Base-by-base conservation (phyloP, 169 alveolate genomes). In the Babesia caballi region DNA sequence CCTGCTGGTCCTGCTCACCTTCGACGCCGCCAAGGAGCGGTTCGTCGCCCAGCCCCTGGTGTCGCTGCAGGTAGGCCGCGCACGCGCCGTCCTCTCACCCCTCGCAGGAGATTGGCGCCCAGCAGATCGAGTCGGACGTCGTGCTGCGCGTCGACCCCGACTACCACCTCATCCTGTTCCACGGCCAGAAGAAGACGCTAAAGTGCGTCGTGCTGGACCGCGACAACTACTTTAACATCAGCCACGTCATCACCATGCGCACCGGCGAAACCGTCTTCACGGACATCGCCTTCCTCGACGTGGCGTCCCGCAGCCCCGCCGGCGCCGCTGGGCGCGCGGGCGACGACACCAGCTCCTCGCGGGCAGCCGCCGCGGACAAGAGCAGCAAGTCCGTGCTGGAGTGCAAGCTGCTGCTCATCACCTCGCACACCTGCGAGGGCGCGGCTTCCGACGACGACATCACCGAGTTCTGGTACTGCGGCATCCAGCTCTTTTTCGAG, bases 401-500 rank as follows among this genome's bases (percentile, higher is more conserved):
- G 65, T 78, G 76, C 33, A 78, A 49, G 56, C 32, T 63, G 60
- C 6, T 63, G 33, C 73, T 63, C 19, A 35, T 63, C 0, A 40
- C 73, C 2, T 27, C 73, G 19, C 32, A 68, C 23, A 25, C 67
- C 23, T 25, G 35, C 28, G 46, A 51, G 51, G 46, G 51, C 27
- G 51, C 19, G 11, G 54, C 30, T 7, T 15, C 23, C 33, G 49
- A 36, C 30, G 70, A 61, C 33, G 47, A 23, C 6, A 27, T 9
- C 7, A 59, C 82, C 0, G 75, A 36, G 42, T 25, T 65, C 12
- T 78, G 86, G 82, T 49, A 63, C 41, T 78, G 57, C 32, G 86
- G 86, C 30, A 57, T 78, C 40, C 59, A 71, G 27, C 67, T 78
- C 50, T 67, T 52, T 54, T 78, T 78, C 65, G 86, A 78, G 40